Evolutionary conservation across 768 basidiomycete genomes (phyloP), one percentile per base, ranked within the genome.

Genomic region (Boletellus emodensis): DNA sequence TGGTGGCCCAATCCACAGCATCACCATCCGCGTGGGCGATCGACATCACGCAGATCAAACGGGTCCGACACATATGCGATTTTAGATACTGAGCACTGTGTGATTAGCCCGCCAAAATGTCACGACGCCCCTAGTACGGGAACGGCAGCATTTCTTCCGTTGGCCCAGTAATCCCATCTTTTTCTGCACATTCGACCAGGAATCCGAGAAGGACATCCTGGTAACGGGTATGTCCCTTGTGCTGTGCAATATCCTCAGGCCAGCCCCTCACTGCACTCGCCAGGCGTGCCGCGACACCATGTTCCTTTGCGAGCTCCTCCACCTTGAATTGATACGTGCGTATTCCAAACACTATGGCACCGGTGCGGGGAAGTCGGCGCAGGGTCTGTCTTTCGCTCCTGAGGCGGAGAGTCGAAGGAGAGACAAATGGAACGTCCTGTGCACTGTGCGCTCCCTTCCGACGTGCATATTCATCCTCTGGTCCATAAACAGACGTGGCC

Each of bases 371-470:
- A 38, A 90, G 74, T 17, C 88, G 72, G 33, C 85, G 74, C 46
- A 89, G 68, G 11, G 82, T 84, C 69, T 89, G 85, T n/a, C 87
- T 71, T 60, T 88, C 87, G 20, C 75, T 75, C 41, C 88, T 73
- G 47, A 87, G 68, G 6, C 77, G 76, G 35, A 89, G 65, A 20
- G 72, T 72, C 14, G 75, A 72, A 26, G 77, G 69, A 8, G 64
- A 68, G 26, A 71, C 17, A 44, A 42, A 35, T 0, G 52, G 18
- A 24, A 47, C n/a, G 6, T 53, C 53, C 20, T 7, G 34, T 18
- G 51, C 44, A n/a, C 46, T 51, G 49, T 62, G 54, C 9, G 28
- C 28, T 3, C 57, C 60, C 15, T 65, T 57, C 17, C 58, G 51
- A 8, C 65, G 58, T 17, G 51, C 46, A 45, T 71, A 76, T 18